Base-by-base conservation (phyloP, 495 filamentous ascomycete species). In the Aspergillus diversus region DNA sequence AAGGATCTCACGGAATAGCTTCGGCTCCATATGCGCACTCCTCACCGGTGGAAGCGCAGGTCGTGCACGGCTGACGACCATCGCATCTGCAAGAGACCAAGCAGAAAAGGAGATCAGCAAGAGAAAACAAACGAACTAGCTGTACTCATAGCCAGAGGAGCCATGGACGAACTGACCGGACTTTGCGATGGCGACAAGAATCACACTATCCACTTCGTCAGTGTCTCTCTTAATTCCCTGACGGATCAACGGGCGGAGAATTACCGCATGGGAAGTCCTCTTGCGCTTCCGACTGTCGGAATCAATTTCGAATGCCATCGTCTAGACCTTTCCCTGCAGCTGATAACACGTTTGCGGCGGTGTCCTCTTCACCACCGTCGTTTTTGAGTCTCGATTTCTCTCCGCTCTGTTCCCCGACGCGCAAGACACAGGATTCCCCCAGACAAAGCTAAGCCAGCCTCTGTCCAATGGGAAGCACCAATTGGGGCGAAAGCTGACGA, bases 101-200 rank as follows among this genome's bases (percentile, higher is more conserved):
- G 21, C 21, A 27, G 21, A 2, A 27, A 27, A 27, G 1, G 21
- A 27, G 21, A 27, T 27, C 21, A 27, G 21, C 21, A 27, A 27
- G 1, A 27, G 1, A 1, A 27, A 27, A 27, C 21, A 27, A 27
- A 27, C 21, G 21, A 27, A 27, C 21, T 27, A 27, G 21, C 21
- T 27, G 21, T 2, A 27, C 21, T 27, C 21, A 27, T 27, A 1
- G 2, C 21, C 21, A 27, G 21, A 27, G 21, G 21, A 2, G 1
- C 21, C 21, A 27, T 27, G 21, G 21, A 27, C 21, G 33, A 17
- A 46, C 59, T 43, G 31, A 61, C 59, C 59, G 37, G 31, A 61
- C 59, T 47, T 61, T 61, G 50, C 59, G 59, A 52, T 61, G 59
- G 12, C 59, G 50, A 47, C 59, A 61, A 17, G 59, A 55, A 16